These are phyloP conservation scores for Botrytis cinerea DNA, from an alignment of 2,329 filamentous ascomycete genomes.

Conservation along the genomic window DNA sequence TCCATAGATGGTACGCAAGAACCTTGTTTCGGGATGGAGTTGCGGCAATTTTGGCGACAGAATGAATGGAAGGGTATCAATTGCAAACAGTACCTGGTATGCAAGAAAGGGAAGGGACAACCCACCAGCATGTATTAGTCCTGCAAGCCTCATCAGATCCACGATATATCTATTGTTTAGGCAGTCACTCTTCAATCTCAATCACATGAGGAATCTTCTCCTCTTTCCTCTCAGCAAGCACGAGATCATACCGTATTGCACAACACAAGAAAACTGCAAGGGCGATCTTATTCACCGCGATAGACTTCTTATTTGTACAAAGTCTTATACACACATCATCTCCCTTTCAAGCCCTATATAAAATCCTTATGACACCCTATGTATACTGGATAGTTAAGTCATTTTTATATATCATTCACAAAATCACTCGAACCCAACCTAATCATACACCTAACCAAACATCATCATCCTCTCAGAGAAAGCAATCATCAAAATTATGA, in stretches of 20 bases:
- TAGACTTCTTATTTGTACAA: not conserved
- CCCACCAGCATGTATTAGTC: not conserved
- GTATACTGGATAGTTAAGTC: not conserved
- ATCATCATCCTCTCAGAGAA: not conserved
- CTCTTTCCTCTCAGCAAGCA: not conserved
- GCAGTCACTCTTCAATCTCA: not conserved
- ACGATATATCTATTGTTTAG: not conserved
- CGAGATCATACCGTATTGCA: not conserved
- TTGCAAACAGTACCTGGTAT: not conserved
- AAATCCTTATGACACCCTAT: not conserved
- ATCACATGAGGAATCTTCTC: not conserved
- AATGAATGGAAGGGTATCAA: not conserved
- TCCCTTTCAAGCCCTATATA: not conserved
- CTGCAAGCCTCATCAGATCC: not conserved
- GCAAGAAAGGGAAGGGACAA: not conserved
- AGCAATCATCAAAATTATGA: not conserved
- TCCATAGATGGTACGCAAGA: constrained; percentile 10
- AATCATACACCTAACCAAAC: not conserved
- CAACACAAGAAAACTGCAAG: not conserved
- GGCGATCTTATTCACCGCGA: not conserved
- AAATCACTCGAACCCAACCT: not conserved
- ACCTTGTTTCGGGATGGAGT: not conserved
- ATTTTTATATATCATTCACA: not conserved
- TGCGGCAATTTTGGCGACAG: not conserved
- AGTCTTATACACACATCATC: not conserved